Conservation (phyloP, 2,329 filamentous ascomycete species). For the Pseudocercospora cruenta region DNA sequence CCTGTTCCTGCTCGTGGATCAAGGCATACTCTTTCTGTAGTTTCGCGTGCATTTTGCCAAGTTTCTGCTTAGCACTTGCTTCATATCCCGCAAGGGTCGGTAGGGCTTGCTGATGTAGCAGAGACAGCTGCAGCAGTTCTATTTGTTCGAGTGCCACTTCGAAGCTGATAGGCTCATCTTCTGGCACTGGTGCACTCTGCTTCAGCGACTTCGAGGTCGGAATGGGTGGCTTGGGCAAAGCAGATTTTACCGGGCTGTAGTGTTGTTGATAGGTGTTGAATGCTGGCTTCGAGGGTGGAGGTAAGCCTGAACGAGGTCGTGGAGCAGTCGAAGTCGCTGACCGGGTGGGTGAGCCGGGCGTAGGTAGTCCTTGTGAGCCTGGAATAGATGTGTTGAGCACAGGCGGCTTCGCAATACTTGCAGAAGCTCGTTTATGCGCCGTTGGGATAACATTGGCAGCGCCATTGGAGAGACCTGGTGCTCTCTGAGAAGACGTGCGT, state of each 20-base stretch:
- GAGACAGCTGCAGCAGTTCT: conserved; percentile 66
- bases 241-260: conserved; percentile 66
- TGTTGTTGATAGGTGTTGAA: conserved; percentile 70
- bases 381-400: conserved; percentile 21
- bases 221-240: conserved; percentile 64
- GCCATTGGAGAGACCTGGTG: neutral
- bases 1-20: conserved; percentile 35
- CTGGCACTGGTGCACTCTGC: conserved; percentile 45
- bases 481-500: conserved; percentile 13
- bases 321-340: conserved; percentile 16
- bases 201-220: conserved; percentile 61
- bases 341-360: conserved; percentile 26
- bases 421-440: conserved; percentile 32
- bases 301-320: conserved; percentile 37
- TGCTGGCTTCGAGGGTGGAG: conserved; percentile 49
- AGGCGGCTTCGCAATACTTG: conserved; percentile 23
- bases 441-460: conserved; percentile 7
- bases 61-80: conserved; percentile 54
- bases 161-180: conserved; percentile 39
- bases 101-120: conserved; percentile 62
- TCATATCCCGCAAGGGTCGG: conserved; percentile 57
- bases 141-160: conserved; percentile 53
- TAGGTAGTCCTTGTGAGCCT: conserved; percentile 19
- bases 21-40: conserved; percentile 40
- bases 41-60: conserved; percentile 33